Base-by-base conservation (phyloP, 2,329 filamentous ascomycete genomes). In the Aureobasidium sp. region DNA sequence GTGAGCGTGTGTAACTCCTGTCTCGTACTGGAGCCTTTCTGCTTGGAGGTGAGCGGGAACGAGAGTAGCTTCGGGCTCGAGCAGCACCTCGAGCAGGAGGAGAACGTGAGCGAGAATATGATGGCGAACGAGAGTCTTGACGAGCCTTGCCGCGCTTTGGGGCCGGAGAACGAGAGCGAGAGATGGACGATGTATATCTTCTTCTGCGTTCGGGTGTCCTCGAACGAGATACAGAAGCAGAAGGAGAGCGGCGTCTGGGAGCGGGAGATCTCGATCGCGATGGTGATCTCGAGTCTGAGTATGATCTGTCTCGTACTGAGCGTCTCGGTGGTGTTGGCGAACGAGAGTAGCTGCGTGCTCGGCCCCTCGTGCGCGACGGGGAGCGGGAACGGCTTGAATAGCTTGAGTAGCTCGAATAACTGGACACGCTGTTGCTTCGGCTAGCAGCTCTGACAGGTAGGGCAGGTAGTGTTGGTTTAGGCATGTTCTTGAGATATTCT, bases 401-500 rank as follows among this genome's bases (percentile, higher is more conserved):
- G 25, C 88, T 91, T 0, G 87, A 91, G 71, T 91, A 93, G 75
- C 88, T 91, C 0, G 87, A 91, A 70, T 91, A 93, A 74, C 88
- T 91, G 9, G 87, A 91, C 10, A 86, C 84, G 65, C 79, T 86
- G 64, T 87, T 86, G 0, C 86, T 87, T 53, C 85, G 80, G 34
- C 76, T 74, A 37, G 79, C 78, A 41, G 68, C 69, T 37, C 66
- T 66, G 9, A 69, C 69, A 27, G 84, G 80, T 1, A 89, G 78
- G 1, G 90, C 85, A 6, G 89, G 89, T 29, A 89, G 78, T 1
- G 88, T 82, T 3, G 92, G 91, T 71, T 95, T 94, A 13, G 92
- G 92, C 75, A 95, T 85, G 70, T 91, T 96, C 73, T 92, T 89
- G 62, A 99, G 81, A 71, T 88, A 86, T 70, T 95, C 90, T 74